Conservation (phyloP, 2,329 filamentous ascomycete genomes). For the Bipolaris zeicola region DNA sequence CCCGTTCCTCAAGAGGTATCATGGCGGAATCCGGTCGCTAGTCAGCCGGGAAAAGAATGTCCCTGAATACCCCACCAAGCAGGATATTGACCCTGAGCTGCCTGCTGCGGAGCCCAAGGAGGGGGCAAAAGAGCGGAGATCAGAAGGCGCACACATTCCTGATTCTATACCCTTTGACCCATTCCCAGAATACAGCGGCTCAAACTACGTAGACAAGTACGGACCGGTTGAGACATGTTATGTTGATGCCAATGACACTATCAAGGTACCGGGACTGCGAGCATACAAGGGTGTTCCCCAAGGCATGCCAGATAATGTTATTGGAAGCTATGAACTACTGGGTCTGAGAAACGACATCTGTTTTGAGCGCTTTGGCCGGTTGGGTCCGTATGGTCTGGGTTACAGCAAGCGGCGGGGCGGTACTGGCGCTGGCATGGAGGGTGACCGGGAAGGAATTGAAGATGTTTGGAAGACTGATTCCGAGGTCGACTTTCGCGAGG, state of each 20-base stretch:
- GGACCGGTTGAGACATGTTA: constrained; percentile 76
- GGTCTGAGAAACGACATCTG: constrained; percentile 84
- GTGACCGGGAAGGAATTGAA: constrained; percentile 80
- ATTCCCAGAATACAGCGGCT: constrained; percentile 67
- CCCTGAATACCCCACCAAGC: constrained; percentile 79
- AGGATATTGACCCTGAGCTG: constrained; percentile 52
- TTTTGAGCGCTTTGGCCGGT: constrained; percentile 87
- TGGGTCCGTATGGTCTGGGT: constrained; percentile 88
- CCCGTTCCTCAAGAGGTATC: constrained; percentile 83
- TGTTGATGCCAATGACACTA: constrained; percentile 68
- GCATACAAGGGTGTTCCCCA: constrained; percentile 78
- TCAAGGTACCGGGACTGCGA: constrained; percentile 71
- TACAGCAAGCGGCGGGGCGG: constrained; percentile 81
- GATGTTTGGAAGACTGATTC: constrained; percentile 73
- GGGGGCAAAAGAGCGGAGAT: constrained; percentile 40
- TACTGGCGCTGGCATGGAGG: constrained; percentile 81
- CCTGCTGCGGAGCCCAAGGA: constrained; percentile 27
- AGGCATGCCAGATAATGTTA: constrained; percentile 82
- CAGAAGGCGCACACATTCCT: constrained; percentile 35
- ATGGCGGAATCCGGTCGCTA: constrained; percentile 81
- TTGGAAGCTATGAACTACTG: constrained; percentile 85
- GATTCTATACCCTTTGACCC: constrained; percentile 63
- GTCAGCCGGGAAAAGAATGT: constrained; percentile 68
- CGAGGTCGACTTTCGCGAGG: constrained; percentile 75
- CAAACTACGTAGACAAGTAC: constrained; percentile 61